A percentile compares a stretch with the other conserved stretches of the same genome.
These are phyloP conservation scores for Echinosophora koreensis DNA, from an alignment of 306 rosid genomes.

Conservation along the genomic window DNA sequence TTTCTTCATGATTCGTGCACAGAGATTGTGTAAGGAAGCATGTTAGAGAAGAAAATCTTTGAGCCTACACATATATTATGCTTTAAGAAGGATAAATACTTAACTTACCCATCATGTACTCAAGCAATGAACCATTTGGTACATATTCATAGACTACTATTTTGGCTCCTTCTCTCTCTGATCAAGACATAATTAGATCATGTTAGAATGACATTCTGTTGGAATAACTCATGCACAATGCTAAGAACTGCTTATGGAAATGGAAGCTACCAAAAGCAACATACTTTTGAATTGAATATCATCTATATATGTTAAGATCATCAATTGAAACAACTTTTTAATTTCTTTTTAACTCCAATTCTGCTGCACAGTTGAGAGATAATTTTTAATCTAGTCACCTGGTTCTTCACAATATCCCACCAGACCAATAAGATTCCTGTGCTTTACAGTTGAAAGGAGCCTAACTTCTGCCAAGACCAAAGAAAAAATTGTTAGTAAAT, in stretches of 20 bases:
- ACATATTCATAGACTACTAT: slow-evolving; percentile 79
- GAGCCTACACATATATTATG: neutral
- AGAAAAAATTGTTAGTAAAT: slow-evolving; percentile 16
- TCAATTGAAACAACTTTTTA: neutral
- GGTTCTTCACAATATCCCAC: slow-evolving; percentile 88
- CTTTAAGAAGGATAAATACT: slow-evolving; percentile 17
- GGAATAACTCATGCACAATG: neutral
- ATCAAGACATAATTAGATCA: slow-evolving; percentile 34
- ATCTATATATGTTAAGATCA: slow-evolving; percentile 21
- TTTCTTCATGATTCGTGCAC: neutral
- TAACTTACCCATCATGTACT: slow-evolving; percentile 69
- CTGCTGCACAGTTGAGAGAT: neutral
- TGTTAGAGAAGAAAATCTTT: neutral
- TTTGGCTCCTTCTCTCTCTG: slow-evolving; percentile 64
- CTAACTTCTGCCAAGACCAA: slow-evolving; percentile 67
- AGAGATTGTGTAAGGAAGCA: neutral
- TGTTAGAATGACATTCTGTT: slow-evolving; percentile 33
- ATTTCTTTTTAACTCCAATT: neutral
- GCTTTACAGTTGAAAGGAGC: slow-evolving; percentile 72
- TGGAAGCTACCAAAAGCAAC: slow-evolving; percentile 29
- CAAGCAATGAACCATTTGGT: slow-evolving; percentile 84
- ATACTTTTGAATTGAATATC: slow-evolving; percentile 6
- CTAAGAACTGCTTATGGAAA: neutral
- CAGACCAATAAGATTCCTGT: slow-evolving; percentile 74
- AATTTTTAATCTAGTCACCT: slow-evolving; percentile 51